Evolutionary conservation across 2,329 filamentous ascomycete species (phyloP), one percentile per base, ranked within the genome.

Genomic region (Ophiostoma perfectum): DNA sequence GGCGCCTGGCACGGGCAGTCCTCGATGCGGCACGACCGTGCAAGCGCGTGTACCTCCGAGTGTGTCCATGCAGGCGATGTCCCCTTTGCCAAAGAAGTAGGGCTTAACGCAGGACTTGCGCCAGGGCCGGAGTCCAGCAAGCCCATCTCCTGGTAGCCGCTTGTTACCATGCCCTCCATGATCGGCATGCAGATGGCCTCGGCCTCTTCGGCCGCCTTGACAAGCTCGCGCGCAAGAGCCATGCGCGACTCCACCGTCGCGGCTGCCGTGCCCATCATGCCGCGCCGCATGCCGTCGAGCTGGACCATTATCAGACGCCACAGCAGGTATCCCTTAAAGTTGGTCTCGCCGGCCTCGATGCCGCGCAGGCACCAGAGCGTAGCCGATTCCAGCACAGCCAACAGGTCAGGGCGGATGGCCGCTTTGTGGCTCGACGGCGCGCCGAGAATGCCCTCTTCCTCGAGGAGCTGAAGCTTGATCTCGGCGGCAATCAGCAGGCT

Each of bases 301-400:
- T 84, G 78, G 0, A 78, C 77, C 5, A 70, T 70, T 0, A 83
- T 70, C 5, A 81, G 71, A 3, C 73, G 73, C 2, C 75, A 70
- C n/a, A 86, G 76, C 41, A 87, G 60, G 55, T 81, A 81, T 0
- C 82, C 82, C 71, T 87, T 87, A 39, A 82, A 75, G 68, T 86
- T 87, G 0, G 83, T 86, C 74, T 86, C 83, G 1, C 71, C 71
- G 18, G 67, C 70, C 39, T 68, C 68, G 18, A 72, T 52, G 42
- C 66, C 6, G 18, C 66, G 70, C 36, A 67, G 62, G n/a, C 49
- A 52, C 68, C 68, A 71, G 64, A 36, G 49, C n/a, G 49, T 55
- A 2, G 49, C 49, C 2, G 49, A 6, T 3, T 27, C 4, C 2
- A 55, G 8, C 1, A 55, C 49, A 3, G n/a, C 18, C 18, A 55